Conservation (phyloP, 176 grass and related monocot genomes). For the Bromus sterilis region DNA sequence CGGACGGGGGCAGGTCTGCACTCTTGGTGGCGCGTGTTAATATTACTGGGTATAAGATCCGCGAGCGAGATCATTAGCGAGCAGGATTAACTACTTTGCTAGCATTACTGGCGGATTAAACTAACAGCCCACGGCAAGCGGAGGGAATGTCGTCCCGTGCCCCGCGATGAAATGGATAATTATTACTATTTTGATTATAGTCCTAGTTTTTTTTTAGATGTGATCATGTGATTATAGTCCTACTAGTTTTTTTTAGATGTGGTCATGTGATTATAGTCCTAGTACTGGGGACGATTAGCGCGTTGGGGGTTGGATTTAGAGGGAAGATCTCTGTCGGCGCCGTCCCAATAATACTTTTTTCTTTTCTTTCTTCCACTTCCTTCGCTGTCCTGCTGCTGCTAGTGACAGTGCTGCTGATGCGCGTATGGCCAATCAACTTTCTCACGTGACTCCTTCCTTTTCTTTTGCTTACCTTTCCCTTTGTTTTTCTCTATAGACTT, state of each 20-base stretch:
- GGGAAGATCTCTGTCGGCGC: slow-evolving; percentile 24
- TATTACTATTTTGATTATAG: too few relatives aligned
- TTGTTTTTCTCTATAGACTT: neutral
- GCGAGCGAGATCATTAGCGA: neutral
- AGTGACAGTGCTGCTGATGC: neutral
- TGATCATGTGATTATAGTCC: too few relatives aligned
- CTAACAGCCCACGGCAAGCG: neutral
- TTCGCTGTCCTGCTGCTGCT: neutral
- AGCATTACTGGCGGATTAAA: neutral
- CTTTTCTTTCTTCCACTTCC: neutral
- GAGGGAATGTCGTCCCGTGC: neutral
- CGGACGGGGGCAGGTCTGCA: neutral
- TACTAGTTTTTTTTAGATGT: too few relatives aligned
- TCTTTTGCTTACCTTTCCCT: neutral
- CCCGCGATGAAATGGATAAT: too few relatives aligned
- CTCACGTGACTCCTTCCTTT: neutral
- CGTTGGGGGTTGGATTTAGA: slow-evolving; percentile 7
- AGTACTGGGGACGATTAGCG: neutral
- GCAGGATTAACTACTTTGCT: neutral
- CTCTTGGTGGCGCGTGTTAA: neutral
- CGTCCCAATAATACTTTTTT: neutral
- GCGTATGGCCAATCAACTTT: neutral
- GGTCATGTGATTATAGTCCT: neutral
- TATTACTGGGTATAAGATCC: too few relatives aligned
- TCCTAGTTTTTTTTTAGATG: too few relatives aligned